These are phyloP conservation scores for Gleditsia sinensis DNA, from an alignment of 306 rosid genomes.

Conservation along the genomic window DNA sequence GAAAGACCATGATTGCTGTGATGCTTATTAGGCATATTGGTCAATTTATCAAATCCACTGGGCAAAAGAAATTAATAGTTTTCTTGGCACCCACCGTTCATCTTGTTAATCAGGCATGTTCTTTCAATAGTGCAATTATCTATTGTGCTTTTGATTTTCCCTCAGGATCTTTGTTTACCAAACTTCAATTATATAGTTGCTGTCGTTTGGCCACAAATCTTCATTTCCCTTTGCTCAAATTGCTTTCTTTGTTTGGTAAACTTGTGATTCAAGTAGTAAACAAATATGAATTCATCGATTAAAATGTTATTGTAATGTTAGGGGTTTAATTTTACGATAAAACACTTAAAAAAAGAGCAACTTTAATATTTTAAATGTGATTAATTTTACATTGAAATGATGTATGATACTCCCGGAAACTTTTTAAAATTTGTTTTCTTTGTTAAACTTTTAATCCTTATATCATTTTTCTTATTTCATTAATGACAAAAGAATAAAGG, in stretches of 20 bases:
- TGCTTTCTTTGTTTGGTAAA: background rate
- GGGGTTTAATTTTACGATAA: no score
- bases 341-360: no score
- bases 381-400: no score
- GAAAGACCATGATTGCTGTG: slow-evolving; percentile 73
- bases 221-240: background rate
- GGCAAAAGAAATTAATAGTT: slow-evolving; percentile 41
- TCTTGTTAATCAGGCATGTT: slow-evolving; percentile 66
- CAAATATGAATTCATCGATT: no score
- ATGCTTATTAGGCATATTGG: slow-evolving; percentile 61
- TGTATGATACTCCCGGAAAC: no score
- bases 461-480: background rate
- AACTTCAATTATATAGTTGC: no score
- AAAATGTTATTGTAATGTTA: no score
- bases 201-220: no score
- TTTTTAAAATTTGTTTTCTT: background rate
- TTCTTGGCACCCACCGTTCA: slow-evolving; percentile 80
- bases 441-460: background rate
- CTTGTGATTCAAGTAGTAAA: no score
- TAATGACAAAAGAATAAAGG: background rate
- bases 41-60: slow-evolving; percentile 39
- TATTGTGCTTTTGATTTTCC: background rate
- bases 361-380: no score
- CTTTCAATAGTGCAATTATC: background rate
- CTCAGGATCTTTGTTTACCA: background rate